Percentiles rank a stretch among this genome's conserved stretches.
Conservation (phyloP, 129 eudicot genomes). For the Lactuca saligna region DNA sequence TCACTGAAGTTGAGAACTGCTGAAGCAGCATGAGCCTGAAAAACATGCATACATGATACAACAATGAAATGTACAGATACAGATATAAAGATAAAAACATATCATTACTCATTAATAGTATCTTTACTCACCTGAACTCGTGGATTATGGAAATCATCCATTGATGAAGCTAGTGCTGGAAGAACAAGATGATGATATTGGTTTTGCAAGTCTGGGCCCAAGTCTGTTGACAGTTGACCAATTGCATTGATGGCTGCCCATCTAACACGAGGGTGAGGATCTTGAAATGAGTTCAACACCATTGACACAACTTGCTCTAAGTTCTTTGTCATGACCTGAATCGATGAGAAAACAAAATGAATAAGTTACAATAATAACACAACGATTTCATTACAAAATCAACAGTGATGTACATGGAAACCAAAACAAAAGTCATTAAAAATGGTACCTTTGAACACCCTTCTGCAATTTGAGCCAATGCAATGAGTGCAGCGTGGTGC, state of each 20-base stretch:
- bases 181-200: slow-evolving; percentile 78
- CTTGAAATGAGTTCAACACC: slow-evolving; percentile 89
- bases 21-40: slow-evolving; percentile 97
- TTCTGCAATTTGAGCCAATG: slow-evolving; percentile 78
- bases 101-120: slow-evolving; percentile 12
- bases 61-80: not conserved
- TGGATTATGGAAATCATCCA: slow-evolving; percentile 93
- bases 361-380: not conserved
- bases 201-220: slow-evolving; percentile 94
- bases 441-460: slow-evolving; percentile 71
- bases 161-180: slow-evolving; percentile 82
- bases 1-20: slow-evolving; percentile 94
- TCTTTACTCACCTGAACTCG: slow-evolving; percentile 78
- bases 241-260: slow-evolving; percentile 99
- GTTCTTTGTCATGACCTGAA: slow-evolving; percentile 82
- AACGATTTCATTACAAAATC: not conserved
- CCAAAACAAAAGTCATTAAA: too few species aligned
- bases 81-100: not conserved
- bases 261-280: slow-evolving; percentile 92
- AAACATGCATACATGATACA: slow-evolving; percentile 15
- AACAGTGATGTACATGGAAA: not conserved
- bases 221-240: slow-evolving; percentile 94
- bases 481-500: slow-evolving; percentile 72
- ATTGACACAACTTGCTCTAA: slow-evolving; percentile 88
- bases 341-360: not conserved